Evolutionary conservation across 1,139 yeast species (phyloP).

Genomic region (Lodderomyces elongisporus): DNA sequence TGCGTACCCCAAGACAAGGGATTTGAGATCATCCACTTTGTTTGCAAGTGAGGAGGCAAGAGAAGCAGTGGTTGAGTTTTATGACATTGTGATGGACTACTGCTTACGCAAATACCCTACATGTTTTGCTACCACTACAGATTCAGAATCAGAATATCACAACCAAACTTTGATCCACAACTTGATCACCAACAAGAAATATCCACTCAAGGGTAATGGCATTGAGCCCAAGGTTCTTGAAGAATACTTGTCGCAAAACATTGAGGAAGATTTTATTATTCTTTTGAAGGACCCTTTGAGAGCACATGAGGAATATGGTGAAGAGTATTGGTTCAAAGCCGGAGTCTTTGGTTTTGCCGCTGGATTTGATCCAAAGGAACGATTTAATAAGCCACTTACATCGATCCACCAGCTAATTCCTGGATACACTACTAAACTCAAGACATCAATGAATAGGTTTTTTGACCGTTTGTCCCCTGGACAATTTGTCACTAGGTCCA

Average conservation of each 20-base stretch:
- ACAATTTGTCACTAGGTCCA: conserved; percentile 53
- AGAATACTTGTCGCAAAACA: conserved; percentile 37
- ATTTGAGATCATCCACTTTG: conserved; percentile 26
- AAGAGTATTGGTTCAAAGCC: conserved; percentile 59
- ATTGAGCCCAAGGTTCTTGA: conserved; percentile 32
- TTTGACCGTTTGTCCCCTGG: conserved; percentile 47
- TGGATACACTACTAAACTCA: conserved; percentile 49
- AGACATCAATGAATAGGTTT: conserved; percentile 57
- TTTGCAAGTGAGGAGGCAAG: conserved; percentile 38
- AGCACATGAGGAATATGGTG: conserved; percentile 27
- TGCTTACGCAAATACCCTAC: conserved; percentile 57
- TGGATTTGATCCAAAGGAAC: conserved; percentile 61
- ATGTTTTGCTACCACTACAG: conserved; percentile 31
- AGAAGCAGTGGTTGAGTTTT: conserved; percentile 54
- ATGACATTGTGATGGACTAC: conserved; percentile 43
- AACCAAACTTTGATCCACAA: conserved; percentile 25
- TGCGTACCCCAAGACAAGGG: conserved; percentile 25
- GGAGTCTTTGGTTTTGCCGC: conserved; percentile 70
- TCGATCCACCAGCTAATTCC: conserved; percentile 62
- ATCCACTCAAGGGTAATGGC: conserved; percentile 24
- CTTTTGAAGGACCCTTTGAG: conserved; percentile 45
- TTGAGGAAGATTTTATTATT: conserved; percentile 67
- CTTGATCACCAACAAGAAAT: conserved; percentile 33
- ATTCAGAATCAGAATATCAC: conserved; percentile 3
- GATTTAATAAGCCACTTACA: conserved; percentile 52